These are phyloP conservation scores for Cephaloascus fragrans DNA, from an alignment of 805 yeast genomes.

Conservation along the genomic window DNA sequence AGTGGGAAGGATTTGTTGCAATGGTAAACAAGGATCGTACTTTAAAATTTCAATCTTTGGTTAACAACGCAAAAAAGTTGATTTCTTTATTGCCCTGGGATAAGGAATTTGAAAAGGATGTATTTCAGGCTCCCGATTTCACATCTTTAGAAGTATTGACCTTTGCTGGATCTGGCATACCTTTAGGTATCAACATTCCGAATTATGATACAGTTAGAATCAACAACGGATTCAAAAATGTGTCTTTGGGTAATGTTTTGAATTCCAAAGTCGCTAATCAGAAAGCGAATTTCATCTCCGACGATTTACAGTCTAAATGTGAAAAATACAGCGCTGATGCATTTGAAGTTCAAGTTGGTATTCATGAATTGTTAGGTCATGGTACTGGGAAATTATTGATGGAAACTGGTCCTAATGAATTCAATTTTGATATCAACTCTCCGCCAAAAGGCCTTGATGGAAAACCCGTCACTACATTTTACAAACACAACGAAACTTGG, in stretches of 20 bases:
- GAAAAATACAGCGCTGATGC: conserved; percentile 70
- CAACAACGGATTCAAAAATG: conserved; percentile 81
- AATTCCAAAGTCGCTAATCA: conserved; percentile 65
- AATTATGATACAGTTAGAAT: conserved; percentile 85
- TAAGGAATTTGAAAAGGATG: conserved; percentile 65
- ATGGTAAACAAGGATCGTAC: conserved; percentile 86
- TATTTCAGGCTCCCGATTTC: conserved; percentile 87
- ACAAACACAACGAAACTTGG: conserved; percentile 83
- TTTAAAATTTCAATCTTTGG: conserved; percentile 64
- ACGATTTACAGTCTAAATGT: conserved; percentile 44
- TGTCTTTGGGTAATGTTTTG: conserved; percentile 78
- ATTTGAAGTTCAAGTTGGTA: conserved; percentile 89
- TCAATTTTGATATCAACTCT: conserved; percentile 57
- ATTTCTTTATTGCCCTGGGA: conserved; percentile 74
- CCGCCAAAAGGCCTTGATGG: conserved; percentile 58
- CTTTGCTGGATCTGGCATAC: conserved; percentile 83
- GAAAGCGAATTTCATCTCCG: conserved; percentile 55
- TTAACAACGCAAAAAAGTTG: conserved; percentile 53
- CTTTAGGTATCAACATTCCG: conserved; percentile 91
- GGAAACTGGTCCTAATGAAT: conserved; percentile 44
- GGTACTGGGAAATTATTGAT: conserved; percentile 79
- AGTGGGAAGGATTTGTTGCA: conserved; percentile 88
- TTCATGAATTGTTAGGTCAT: conserved; percentile 86
- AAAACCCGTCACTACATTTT: conserved; percentile 56
- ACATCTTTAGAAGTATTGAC: conserved; percentile 84